Evolutionary conservation across 2,329 filamentous ascomycete genomes (phyloP), one percentile per base, ranked within the genome.

Genomic region (Botrytis tulipae): DNA sequence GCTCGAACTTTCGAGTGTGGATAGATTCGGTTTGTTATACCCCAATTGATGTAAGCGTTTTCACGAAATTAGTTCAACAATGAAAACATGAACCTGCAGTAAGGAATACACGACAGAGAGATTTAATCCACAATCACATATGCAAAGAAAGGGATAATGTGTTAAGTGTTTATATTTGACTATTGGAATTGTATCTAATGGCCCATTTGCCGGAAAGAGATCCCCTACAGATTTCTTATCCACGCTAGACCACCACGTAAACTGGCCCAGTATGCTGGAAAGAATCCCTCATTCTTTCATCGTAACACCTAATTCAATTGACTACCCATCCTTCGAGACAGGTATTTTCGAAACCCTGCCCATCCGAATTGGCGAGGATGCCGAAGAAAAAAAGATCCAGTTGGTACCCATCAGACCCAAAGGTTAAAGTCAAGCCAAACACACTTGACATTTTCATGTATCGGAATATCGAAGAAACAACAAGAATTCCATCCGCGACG

Each of bases 261-360:
- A 14, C 44, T 67, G 35, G 65, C 46, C 46, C 65, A 67, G 18
- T 67, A 40, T 40, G 46, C 46, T 67, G 32, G 65, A 54, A 54
- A 54, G 32, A 22, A 40, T 29, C 32, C 16, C 37, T 35, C 6
- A 22, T 18, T 4, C 22, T 40, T 51, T 67, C 32, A 40, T 40
- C 14, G 16, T n/a, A 66, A 66, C 29, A 48, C 29, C 29, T 20
- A 32, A 14, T 37, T 37, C 5, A 20, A 48, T n/a, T 48, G 3
- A n/a, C 25, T 10, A 14, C 6, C 42, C 22, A 25, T 37, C 12
- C n/a, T 16, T 35, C 9, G 25, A 66, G 63, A 51, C 29, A 44
- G 25, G 22, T 2, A n/a, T 66, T 66, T 51, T 32, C 20, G 29
- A 16, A 25, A 20, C 29, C 9, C 12, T 65, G 29, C 20, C 9